These are phyloP conservation scores for Barbatosphaeria neglecta DNA, from an alignment of 495 filamentous ascomycete genomes.

Conservation along the genomic window DNA sequence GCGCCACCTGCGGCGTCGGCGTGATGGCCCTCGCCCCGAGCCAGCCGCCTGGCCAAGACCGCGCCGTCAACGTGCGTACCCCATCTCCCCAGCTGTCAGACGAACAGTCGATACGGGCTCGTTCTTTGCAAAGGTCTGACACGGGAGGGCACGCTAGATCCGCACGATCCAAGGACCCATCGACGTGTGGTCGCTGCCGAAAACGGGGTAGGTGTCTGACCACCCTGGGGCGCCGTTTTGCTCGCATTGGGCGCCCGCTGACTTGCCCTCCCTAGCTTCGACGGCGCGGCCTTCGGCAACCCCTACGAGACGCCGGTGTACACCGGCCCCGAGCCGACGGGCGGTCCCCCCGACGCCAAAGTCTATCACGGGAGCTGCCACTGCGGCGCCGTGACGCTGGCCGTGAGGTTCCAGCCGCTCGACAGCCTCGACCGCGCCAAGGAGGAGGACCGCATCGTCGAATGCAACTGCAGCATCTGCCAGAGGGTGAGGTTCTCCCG, in stretches of 20 bases:
- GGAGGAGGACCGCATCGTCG: conserved; percentile 6
- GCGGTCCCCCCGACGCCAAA: conserved; percentile 21
- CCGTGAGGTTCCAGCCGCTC: conserved; percentile 23
- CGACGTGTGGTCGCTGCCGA: conserved; percentile 20
- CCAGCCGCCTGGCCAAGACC: not conserved
- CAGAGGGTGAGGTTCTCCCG: conserved; percentile 27
- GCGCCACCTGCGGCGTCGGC: conserved; percentile 26
- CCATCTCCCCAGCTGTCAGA: not conserved
- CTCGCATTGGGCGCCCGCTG: too few species aligned
- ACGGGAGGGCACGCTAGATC: not conserved
- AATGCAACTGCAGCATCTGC: conserved; percentile 38
- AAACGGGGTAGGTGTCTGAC: conserved; percentile 11
- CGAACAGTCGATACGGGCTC: not conserved
- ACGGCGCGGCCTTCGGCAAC: conserved; percentile 18
- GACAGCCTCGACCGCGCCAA: conserved; percentile 9
- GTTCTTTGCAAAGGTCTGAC: not conserved
- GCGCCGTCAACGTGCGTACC: conserved; percentile 13
- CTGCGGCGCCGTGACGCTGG: conserved; percentile 35
- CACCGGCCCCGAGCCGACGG: conserved; percentile 26
- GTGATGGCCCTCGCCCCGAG: conserved; percentile 6
- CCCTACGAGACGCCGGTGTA: conserved; percentile 20
- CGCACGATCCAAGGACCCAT: conserved; percentile 20
- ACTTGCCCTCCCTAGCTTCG: conserved; percentile 13
- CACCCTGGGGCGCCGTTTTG: not conserved
- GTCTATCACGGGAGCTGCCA: conserved; percentile 40